Percentiles rank a stretch among this genome's conserved stretches.
Evolutionary conservation across 208 protist genomes (phyloP).

Genomic region (Acanthamoeba triangularis): DNA sequence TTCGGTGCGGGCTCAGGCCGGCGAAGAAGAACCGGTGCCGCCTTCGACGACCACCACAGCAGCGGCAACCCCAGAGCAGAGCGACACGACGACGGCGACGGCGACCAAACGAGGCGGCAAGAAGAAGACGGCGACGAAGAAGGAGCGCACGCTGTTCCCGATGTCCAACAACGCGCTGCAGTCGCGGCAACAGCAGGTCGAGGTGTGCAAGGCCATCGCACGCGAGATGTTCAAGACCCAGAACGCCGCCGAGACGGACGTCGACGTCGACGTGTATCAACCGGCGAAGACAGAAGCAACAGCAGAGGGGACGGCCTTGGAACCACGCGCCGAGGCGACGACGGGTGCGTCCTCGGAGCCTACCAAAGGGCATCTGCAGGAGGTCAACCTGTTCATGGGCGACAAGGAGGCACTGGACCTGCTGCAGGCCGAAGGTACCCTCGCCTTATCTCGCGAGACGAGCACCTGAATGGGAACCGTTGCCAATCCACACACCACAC

Average conservation of each 20-base stretch:
- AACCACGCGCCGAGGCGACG: neutral
- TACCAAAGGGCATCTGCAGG: neutral
- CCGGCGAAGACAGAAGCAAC: neutral
- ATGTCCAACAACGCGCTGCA: constrained; percentile 5
- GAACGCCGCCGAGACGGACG: neutral
- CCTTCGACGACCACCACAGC: too few species aligned
- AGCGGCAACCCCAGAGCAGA: too few species aligned
- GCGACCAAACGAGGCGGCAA: neutral
- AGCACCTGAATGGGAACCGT: neutral
- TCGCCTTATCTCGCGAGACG: neutral
- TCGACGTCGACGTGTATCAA: neutral
- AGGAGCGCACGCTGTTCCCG: constrained; percentile 49
- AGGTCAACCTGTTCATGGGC: constrained; percentile 31
- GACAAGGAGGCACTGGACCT: neutral
- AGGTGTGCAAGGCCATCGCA: constrained; percentile 40
- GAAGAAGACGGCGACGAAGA: neutral
- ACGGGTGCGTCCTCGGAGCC: too few species aligned
- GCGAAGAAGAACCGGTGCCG: too few species aligned
- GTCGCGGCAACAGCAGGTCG: neutral
- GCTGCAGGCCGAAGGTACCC: constrained; percentile 30
- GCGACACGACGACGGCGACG: neutral
- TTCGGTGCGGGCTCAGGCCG: too few species aligned
- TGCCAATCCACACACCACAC: too few species aligned
- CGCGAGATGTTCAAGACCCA: neutral
- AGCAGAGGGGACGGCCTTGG: neutral